These are phyloP conservation scores for Yarrowia alimentaria DNA, from an alignment of 805 yeast species.

Conservation along the genomic window DNA sequence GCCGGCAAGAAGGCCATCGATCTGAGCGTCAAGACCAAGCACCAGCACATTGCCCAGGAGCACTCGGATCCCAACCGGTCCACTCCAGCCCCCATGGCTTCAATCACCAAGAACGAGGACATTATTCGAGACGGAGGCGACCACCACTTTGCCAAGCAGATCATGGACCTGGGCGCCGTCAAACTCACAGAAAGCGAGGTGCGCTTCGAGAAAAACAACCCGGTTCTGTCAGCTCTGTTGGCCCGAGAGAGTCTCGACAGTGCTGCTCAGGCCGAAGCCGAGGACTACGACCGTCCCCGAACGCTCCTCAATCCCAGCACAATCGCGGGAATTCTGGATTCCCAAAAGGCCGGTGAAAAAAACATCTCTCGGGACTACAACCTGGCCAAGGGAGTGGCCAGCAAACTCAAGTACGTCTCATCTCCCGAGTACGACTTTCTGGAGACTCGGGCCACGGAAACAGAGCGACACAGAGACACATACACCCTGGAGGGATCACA, in stretches of 20 bases:
- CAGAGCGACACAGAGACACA: conserved; percentile 4
- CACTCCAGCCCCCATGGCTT: conserved; percentile 13
- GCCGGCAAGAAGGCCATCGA: conserved; percentile 16
- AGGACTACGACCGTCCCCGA: conserved; percentile 5
- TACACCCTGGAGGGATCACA: neutral
- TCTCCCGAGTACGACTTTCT: conserved; percentile 6
- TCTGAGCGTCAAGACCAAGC: conserved; percentile 13
- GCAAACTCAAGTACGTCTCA: conserved; percentile 1
- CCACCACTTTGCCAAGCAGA: conserved; percentile 11
- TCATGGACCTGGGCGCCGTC: conserved; percentile 21
- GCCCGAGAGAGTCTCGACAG: conserved; percentile 1
- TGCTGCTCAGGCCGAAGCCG: conserved; percentile 3
- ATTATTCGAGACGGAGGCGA: conserved; percentile 7
- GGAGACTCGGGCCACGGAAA: conserved; percentile 7
- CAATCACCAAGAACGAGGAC: conserved; percentile 17
- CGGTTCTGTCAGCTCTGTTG: conserved; percentile 6
- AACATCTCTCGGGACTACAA: conserved; percentile 17
- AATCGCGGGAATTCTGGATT: conserved; percentile 8
- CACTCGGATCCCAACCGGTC: conserved; percentile 11
- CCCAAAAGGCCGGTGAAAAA: conserved; percentile 6
- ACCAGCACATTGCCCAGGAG: conserved; percentile 5
- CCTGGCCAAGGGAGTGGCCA: conserved; percentile 19
- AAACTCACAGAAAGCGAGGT: conserved; percentile 8
- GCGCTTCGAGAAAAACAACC: neutral
- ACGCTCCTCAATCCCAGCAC: conserved; percentile 21